Evolutionary conservation across 1,284 basidiomycete species (phyloP).

Genomic region (Somion occarium): DNA sequence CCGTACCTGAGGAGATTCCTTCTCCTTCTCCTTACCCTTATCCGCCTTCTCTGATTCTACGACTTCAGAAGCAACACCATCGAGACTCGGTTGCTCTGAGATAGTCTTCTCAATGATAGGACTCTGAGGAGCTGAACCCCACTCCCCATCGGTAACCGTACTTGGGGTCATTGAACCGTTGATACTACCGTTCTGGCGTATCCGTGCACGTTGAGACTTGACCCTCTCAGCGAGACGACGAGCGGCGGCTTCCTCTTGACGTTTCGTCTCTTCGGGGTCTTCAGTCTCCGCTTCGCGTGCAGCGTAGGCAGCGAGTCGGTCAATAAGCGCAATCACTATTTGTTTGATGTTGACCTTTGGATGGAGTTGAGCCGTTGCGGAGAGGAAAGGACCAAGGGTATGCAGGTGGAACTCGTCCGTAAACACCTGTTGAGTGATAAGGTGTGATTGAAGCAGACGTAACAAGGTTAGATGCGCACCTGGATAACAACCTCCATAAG

Average conservation of each 20-base stretch:
- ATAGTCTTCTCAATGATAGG: slow-evolving; percentile 15
- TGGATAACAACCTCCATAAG: slow-evolving; percentile 98
- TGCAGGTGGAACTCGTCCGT: slow-evolving; percentile 96
- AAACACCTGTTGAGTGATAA: slow-evolving; percentile 62
- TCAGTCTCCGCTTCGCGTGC: slow-evolving; percentile 32
- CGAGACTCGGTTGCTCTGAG: slow-evolving; percentile 14
- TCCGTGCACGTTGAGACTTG: slow-evolving; percentile 60
- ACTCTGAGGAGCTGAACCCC: slow-evolving; percentile 29
- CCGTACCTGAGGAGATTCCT: slow-evolving; percentile 37
- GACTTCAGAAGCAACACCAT: slow-evolving; percentile 22
- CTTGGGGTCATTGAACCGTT: slow-evolving; percentile 18
- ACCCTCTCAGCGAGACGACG: slow-evolving; percentile 82
- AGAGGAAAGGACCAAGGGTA: slow-evolving; percentile 87
- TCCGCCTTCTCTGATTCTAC: slow-evolving; percentile 32
- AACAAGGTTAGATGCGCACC: slow-evolving; percentile 35
- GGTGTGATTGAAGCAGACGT: neutral
- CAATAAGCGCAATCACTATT: slow-evolving; percentile 94
- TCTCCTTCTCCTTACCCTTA: slow-evolving; percentile 51
- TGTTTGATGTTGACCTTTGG: slow-evolving; percentile 96
- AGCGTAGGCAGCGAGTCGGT: slow-evolving; percentile 91
- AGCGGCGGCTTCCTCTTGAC: slow-evolving; percentile 88
- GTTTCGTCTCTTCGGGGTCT: slow-evolving; percentile 76
- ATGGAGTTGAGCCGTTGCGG: slow-evolving; percentile 89
- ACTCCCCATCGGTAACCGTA: slow-evolving; percentile 20
- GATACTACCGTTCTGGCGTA: slow-evolving; percentile 42